phyloP scores from a whole-genome alignment of 148 eudicot genomes.

The Linanthus parryae region DNA sequence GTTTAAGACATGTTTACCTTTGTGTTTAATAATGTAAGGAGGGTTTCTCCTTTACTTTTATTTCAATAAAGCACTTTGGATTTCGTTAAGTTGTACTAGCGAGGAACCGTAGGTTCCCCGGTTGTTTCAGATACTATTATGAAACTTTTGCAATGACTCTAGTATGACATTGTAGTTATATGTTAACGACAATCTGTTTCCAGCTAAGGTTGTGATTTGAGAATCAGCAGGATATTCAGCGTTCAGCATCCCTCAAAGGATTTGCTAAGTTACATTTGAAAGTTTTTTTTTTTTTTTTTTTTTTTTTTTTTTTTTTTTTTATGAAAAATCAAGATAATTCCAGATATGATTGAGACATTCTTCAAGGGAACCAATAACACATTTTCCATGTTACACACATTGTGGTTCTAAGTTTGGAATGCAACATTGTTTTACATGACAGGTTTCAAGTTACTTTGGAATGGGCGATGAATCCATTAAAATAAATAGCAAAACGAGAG shows the following conservation, averaged over 20 bases:
- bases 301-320: no score
- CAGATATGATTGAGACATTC: slow-evolving; percentile 17
- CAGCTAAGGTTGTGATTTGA: slow-evolving; percentile 9
- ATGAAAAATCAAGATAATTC: no score
- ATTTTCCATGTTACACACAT: slow-evolving; percentile 8
- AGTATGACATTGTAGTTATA: slow-evolving; percentile 13
- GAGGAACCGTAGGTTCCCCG: no score
- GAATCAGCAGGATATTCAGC: slow-evolving; percentile 12
- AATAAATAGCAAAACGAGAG: slow-evolving; percentile 60
- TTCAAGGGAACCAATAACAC: slow-evolving; percentile 12
- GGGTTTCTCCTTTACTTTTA: no score
- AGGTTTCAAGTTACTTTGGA: slow-evolving; percentile 52
- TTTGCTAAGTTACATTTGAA: slow-evolving; percentile 16
- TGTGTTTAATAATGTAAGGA: no score
- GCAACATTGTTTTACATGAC: slow-evolving; percentile 66
- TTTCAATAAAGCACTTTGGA: no score
- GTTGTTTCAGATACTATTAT: no score
- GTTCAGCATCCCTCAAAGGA: slow-evolving; percentile 12
- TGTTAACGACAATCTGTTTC: slow-evolving; percentile 10
- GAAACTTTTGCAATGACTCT: slow-evolving; percentile 18
- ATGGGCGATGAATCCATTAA: slow-evolving; percentile 61
- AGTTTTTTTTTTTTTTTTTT: slow-evolving; percentile 16
- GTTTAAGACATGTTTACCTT: no score
- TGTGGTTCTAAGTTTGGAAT: slow-evolving; percentile 26
- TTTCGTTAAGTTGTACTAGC: no score